These are phyloP conservation scores for Tricholoma flavovirens DNA, from an alignment of 768 basidiomycete genomes.

Conservation along the genomic window DNA sequence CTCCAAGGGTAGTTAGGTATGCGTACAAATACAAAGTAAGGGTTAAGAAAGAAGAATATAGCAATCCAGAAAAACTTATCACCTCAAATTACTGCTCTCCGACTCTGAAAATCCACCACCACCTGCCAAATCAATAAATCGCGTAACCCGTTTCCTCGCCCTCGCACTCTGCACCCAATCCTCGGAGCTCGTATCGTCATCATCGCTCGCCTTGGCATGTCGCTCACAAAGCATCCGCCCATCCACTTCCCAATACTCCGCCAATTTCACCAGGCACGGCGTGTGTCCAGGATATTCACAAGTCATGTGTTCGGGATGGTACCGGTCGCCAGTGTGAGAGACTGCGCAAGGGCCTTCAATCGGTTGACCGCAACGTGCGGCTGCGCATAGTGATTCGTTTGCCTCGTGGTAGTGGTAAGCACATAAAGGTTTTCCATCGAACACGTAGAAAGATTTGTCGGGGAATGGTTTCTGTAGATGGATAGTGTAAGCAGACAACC, in stretches of 20 bases:
- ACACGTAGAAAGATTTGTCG: slow-evolving; percentile 88
- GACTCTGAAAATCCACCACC: slow-evolving; percentile 14
- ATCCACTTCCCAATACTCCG: slow-evolving; percentile 89
- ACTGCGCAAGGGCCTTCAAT: slow-evolving; percentile 94
- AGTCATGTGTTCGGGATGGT: slow-evolving; percentile 83
- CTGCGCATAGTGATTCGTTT: slow-evolving; percentile 84
- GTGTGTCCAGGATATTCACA: slow-evolving; percentile 63
- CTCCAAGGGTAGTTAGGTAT: not conserved
- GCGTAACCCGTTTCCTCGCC: slow-evolving; percentile 73
- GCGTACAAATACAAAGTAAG: not conserved
- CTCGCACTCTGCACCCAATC: slow-evolving; percentile 36
- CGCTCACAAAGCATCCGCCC: slow-evolving; percentile 81
- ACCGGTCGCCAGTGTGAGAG: slow-evolving; percentile 72
- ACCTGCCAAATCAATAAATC: slow-evolving; percentile 69
- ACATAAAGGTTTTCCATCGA: slow-evolving; percentile 85
- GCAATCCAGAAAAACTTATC: not conserved
- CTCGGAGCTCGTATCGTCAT: slow-evolving; percentile 24
- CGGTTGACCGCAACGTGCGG: slow-evolving; percentile 72
- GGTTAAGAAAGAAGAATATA: not conserved
- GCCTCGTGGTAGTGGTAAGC: slow-evolving; percentile 91
- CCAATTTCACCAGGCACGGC: slow-evolving; percentile 50
- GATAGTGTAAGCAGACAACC: not conserved
- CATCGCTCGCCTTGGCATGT: slow-evolving; percentile 47
- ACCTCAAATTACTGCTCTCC: slow-evolving; percentile 6
- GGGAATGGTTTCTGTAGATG: slow-evolving; percentile 74